A percentile compares a stretch with the other conserved stretches of the same genome.
Conservation (phyloP, 768 basidiomycete genomes). For the Rhodocollybia butyracea region DNA sequence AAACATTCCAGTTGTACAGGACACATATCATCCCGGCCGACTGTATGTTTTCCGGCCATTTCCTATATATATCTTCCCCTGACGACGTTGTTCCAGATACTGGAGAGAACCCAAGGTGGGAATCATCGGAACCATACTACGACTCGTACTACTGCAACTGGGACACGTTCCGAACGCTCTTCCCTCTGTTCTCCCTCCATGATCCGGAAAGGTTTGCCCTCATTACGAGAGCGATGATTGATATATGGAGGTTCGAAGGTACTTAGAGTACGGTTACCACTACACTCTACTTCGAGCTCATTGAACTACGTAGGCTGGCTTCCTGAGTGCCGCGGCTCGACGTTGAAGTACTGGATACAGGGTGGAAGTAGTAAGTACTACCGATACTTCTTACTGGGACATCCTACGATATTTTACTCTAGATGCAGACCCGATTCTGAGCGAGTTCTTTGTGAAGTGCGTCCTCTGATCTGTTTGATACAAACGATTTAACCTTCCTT, state of each 20-base stretch:
- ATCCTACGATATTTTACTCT: neutral
- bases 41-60: slow-evolving; percentile 36
- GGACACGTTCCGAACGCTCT: slow-evolving; percentile 65
- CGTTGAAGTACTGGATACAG: slow-evolving; percentile 34
- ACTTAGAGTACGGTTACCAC: slow-evolving; percentile 20
- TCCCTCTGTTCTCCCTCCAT: slow-evolving; percentile 60
- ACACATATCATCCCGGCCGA: slow-evolving; percentile 64
- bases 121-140: slow-evolving; percentile 61
- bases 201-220: slow-evolving; percentile 56
- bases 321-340: slow-evolving; percentile 61
- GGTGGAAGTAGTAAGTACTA: slow-evolving; percentile 55
- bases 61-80: neutral
- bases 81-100: slow-evolving; percentile 36
- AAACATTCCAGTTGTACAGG: slow-evolving; percentile 44
- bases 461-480: neutral
- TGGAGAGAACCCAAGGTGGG: slow-evolving; percentile 63
- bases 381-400: neutral
- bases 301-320: slow-evolving; percentile 44
- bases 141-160: slow-evolving; percentile 71
- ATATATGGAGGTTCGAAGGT: slow-evolving; percentile 63
- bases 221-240: slow-evolving; percentile 63
- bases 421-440: slow-evolving; percentile 65
- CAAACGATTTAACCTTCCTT: neutral
- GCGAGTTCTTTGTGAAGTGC: slow-evolving; percentile 64
- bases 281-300: slow-evolving; percentile 15